These are phyloP conservation scores for Microcyclospora pomicola DNA, from an alignment of 2,329 filamentous ascomycete species.

Conservation along the genomic window DNA sequence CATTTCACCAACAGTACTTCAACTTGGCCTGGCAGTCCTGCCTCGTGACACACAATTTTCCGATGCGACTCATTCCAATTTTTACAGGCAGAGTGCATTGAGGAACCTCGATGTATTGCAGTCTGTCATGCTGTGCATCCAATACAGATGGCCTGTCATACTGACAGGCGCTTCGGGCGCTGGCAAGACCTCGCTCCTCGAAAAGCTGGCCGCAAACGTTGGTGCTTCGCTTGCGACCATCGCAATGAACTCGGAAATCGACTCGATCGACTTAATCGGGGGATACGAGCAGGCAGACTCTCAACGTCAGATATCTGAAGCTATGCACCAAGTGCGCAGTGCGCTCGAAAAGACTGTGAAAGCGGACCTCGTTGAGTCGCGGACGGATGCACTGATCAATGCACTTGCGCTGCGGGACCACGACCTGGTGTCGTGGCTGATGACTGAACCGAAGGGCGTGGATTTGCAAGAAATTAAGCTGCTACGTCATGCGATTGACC, in stretches of 20 bases:
- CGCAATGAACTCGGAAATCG: slow-evolving; percentile 84
- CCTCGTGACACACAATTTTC: slow-evolving; percentile 35
- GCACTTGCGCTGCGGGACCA: background rate
- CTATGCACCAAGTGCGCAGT: slow-evolving; percentile 8
- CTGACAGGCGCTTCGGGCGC: slow-evolving; percentile 72
- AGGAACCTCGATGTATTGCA: slow-evolving; percentile 49
- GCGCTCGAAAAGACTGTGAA: slow-evolving; percentile 6
- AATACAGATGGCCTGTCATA: slow-evolving; percentile 78
- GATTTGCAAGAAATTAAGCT: background rate
- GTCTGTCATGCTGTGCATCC: slow-evolving; percentile 73
- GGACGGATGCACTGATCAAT: background rate
- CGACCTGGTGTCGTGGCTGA: background rate
- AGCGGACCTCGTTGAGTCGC: slow-evolving; percentile 1
- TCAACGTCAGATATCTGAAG: slow-evolving; percentile 34
- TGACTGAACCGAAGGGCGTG: no score
- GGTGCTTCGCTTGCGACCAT: slow-evolving; percentile 70
- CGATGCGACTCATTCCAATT: slow-evolving; percentile 2
- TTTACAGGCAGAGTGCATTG: slow-evolving; percentile 38
- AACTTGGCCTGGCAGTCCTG: slow-evolving; percentile 67
- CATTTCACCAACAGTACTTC: slow-evolving; percentile 49
- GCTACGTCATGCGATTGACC: slow-evolving; percentile 4
- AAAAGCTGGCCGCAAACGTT: slow-evolving; percentile 63
- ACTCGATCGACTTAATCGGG: slow-evolving; percentile 93
- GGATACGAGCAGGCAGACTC: slow-evolving; percentile 92
- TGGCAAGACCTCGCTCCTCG: slow-evolving; percentile 71